Evolutionary conservation across 192 early-diverging fungal genomes (phyloP).

Genomic region (Kickxella alabastrina): DNA sequence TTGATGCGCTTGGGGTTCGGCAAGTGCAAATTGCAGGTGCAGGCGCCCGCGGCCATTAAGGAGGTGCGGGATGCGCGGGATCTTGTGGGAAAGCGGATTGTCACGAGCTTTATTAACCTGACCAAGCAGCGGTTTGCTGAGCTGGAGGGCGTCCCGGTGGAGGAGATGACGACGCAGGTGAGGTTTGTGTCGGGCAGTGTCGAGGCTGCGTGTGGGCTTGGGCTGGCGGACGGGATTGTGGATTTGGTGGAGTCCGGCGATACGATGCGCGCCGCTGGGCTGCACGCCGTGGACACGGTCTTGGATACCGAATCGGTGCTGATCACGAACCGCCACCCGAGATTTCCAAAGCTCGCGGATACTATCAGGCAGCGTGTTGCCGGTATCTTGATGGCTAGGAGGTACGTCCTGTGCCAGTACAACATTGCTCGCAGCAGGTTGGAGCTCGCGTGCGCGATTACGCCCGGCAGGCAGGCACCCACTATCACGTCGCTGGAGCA

Average conservation of each 20-base stretch:
- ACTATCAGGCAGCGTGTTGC: conserved; percentile 80
- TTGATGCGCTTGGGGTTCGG: conserved; percentile 85
- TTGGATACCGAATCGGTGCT: conserved; percentile 83
- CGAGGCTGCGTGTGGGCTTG: conserved; percentile 93
- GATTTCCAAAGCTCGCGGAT: conserved; percentile 72
- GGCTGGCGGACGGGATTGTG: conserved; percentile 93
- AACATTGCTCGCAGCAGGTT: conserved; percentile 73
- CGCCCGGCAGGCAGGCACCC: conserved; percentile 91
- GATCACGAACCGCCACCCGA: conserved; percentile 75
- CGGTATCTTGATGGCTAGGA: conserved; percentile 84
- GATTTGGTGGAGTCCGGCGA: conserved; percentile 88
- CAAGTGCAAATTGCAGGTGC: conserved; percentile 86
- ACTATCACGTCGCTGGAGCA: conserved; percentile 85
- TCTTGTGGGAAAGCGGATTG: conserved; percentile 88
- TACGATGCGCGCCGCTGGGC: conserved; percentile 98
- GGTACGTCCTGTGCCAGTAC: conserved; percentile 88
- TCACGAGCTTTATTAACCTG: conserved; percentile 83
- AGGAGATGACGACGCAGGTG: conserved; percentile 62
- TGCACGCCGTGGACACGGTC: conserved; percentile 83
- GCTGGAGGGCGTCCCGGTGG: conserved; percentile 64
- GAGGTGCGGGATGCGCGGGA: conserved; percentile 52
- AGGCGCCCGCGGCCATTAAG: conserved; percentile 68
- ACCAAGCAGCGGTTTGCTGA: conserved; percentile 65
- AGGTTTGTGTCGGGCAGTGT: conserved; percentile 90
- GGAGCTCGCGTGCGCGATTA: conserved; percentile 64